Conservation (phyloP, 2,329 filamentous ascomycete species). For the Cladophialophora immunda region DNA sequence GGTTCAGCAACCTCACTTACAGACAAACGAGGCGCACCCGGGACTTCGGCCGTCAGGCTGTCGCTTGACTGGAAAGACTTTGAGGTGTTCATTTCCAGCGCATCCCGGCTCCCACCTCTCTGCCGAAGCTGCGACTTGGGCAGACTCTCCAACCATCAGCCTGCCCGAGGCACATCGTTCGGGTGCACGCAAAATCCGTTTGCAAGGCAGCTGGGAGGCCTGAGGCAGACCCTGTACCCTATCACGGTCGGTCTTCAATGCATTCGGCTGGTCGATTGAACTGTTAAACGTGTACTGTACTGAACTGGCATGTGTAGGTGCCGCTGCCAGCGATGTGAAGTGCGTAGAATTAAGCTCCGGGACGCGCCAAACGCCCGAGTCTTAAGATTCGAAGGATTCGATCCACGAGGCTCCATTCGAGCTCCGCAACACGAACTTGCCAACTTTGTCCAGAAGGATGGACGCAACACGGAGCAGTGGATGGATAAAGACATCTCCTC, state of each 20-base stretch:
- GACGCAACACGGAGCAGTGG: too few relatives aligned
- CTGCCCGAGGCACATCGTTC: too few relatives aligned
- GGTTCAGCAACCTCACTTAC: background rate
- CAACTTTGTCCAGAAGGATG: too few relatives aligned
- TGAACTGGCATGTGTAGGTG: background rate
- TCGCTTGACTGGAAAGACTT: background rate
- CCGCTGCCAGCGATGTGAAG: background rate
- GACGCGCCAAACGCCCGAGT: background rate
- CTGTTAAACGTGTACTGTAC: too few relatives aligned
- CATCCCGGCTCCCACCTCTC: too few relatives aligned
- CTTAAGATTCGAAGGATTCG: background rate
- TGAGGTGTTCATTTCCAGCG: background rate
- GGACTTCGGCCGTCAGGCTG: background rate
- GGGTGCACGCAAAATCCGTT: too few relatives aligned
- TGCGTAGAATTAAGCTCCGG: background rate
- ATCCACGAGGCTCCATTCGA: background rate
- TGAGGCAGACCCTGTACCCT: too few relatives aligned
- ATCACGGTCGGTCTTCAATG: too few relatives aligned
- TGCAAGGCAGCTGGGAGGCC: too few relatives aligned
- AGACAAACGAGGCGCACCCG: background rate
- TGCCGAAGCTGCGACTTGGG: too few relatives aligned
- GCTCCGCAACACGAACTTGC: background rate
- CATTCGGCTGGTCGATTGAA: too few relatives aligned
- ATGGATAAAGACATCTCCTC: slow-evolving; percentile 9
- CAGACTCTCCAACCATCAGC: too few relatives aligned